Percentiles rank a stretch among this genome's conserved stretches.
Evolutionary conservation across 176 grass and related monocot species (phyloP).

Genomic region (Alopecurus myosuroides): DNA sequence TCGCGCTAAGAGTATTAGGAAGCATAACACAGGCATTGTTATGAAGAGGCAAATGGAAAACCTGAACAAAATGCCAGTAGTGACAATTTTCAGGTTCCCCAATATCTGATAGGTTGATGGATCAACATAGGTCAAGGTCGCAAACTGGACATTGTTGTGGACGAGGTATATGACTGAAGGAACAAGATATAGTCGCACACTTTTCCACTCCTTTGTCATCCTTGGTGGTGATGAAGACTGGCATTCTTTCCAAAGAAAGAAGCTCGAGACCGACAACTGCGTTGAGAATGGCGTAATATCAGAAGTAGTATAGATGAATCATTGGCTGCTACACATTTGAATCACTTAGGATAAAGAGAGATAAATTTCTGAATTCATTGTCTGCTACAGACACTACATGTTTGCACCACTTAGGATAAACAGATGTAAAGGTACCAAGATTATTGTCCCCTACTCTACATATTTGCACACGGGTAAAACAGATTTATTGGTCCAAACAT

Average conservation of each 20-base stretch:
- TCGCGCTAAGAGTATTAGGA: background rate
- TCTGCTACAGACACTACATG: background rate
- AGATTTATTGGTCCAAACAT: background rate
- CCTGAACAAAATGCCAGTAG: constrained; percentile 96
- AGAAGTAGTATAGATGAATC: constrained; percentile 1
- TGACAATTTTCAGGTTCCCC: constrained; percentile 99
- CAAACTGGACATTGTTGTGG: constrained; percentile 96
- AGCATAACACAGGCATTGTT: constrained; percentile 5
- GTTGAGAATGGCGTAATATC: constrained; percentile 22
- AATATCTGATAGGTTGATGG: constrained; percentile 99
- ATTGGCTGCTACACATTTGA: background rate
- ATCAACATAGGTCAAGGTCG: constrained; percentile 88
- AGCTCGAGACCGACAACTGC: constrained; percentile 74
- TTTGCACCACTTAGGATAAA: background rate
- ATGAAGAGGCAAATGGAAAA: constrained; percentile 22
- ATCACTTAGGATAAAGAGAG: background rate
- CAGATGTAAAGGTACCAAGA: background rate
- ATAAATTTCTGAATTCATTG: background rate
- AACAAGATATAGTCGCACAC: constrained; percentile 61
- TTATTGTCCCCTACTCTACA: background rate
- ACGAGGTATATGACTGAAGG: constrained; percentile 92
- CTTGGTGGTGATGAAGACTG: constrained; percentile 59
- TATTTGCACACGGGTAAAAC: background rate
- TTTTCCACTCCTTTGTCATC: constrained; percentile 93
- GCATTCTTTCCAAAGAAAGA: constrained; percentile 87